Conservation (phyloP, 2,329 filamentous ascomycete genomes). For the Apiospora saccharicola region DNA sequence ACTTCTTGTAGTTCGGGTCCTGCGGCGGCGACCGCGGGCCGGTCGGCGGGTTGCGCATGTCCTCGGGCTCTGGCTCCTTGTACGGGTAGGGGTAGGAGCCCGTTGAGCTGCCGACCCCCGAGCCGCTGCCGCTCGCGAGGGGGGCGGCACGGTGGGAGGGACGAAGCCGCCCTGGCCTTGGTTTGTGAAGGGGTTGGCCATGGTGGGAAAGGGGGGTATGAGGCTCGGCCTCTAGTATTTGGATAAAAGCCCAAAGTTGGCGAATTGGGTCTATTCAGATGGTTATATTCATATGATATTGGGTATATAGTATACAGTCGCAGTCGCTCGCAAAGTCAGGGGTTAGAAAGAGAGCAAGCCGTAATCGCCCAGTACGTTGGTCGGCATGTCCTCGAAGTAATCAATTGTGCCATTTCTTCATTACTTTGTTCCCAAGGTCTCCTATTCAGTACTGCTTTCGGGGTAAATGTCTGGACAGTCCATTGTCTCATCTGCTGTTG, state of each 20-base stretch:
- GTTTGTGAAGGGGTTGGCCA: neutral
- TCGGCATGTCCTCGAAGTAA: neutral
- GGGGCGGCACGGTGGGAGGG: too few species aligned
- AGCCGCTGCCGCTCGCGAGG: too few species aligned
- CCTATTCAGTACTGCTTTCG: neutral
- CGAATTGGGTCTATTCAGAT: neutral
- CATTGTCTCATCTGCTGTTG: neutral
- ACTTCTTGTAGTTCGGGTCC: neutral
- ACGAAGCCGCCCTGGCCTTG: too few species aligned
- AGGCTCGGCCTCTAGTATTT: neutral
- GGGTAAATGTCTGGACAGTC: neutral
- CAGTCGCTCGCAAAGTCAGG: neutral
- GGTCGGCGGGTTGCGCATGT: neutral
- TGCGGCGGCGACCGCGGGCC: neutral
- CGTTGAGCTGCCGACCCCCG: too few species aligned
- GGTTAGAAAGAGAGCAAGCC: neutral
- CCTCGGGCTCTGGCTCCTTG: neutral
- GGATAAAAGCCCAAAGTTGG: too few species aligned
- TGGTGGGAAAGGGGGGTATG: neutral
- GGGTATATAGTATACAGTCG: neutral
- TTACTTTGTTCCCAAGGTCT: neutral
- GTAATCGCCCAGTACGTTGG: neutral
- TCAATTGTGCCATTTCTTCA: neutral
- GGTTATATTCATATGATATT: neutral
- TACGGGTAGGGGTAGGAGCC: neutral